Evolutionary conservation across 345 rosid genomes (phyloP).

Genomic region (Citrus sp.): DNA sequence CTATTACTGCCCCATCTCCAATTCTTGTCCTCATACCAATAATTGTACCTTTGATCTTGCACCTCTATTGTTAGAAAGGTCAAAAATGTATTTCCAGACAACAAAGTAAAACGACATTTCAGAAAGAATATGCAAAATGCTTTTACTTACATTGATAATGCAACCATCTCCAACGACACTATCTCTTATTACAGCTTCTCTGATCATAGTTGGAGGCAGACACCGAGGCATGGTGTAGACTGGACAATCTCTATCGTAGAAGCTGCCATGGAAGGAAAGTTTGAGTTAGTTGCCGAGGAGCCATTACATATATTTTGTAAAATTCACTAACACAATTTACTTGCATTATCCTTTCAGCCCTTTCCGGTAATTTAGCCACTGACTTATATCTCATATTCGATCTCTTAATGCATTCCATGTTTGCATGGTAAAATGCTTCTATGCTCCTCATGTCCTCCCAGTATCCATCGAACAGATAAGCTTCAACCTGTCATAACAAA

Average conservation of each 20-base stretch:
- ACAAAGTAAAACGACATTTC: constrained; percentile 1
- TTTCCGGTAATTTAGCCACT: constrained; percentile 23
- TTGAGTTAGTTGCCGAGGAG: constrained; percentile 10
- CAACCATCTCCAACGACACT: constrained; percentile 82
- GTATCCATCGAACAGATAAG: constrained; percentile 60
- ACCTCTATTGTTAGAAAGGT: constrained; percentile 48
- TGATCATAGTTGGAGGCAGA: constrained; percentile 63
- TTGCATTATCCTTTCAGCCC: background rate
- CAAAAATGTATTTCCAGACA: constrained; percentile 9
- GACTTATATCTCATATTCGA: constrained; percentile 36
- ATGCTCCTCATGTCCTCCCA: constrained; percentile 81
- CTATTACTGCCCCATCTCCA: constrained; percentile 51
- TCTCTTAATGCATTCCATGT: constrained; percentile 65
- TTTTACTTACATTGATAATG: constrained; percentile 60
- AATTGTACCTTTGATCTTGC: constrained; percentile 69
- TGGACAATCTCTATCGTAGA: constrained; percentile 51
- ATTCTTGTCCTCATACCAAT: constrained; percentile 79
- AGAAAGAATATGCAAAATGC: background rate
- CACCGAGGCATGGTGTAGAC: constrained; percentile 65
- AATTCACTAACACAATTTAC: constrained; percentile 1
- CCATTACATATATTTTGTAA: background rate
- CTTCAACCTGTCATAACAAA: constrained; percentile 48
- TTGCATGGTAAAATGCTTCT: constrained; percentile 66
- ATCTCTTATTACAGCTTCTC: constrained; percentile 52
- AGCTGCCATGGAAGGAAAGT: constrained; percentile 39